Evolutionary conservation across 257 asterid genomes (phyloP), one percentile per base, ranked within the genome.

Genomic region (Anisodus acutangulus): DNA sequence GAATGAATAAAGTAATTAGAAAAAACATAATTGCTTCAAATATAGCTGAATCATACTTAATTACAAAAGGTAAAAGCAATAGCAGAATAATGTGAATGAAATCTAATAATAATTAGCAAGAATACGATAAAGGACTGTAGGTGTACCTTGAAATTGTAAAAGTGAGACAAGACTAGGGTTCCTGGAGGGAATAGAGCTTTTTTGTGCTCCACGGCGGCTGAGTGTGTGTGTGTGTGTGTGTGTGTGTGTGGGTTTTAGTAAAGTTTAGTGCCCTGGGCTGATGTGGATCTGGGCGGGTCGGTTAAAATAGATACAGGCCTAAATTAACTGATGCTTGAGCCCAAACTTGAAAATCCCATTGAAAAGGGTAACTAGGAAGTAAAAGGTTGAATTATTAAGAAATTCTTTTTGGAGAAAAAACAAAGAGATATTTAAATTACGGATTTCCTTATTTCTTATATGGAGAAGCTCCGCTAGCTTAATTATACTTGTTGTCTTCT

Each of bases 161-260:
- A 74, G 43, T 74, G 41, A 49, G 60, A 49, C 11, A 31, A 31
- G 35, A 31, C 26, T 22, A 22, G 26, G 26, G 26, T 22, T 22
- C 26, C 26, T 22, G 26, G 26, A 22, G 80, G 19, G 43, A 47
- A 26, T 74, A 49, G 43, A 17, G 39, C 5, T 74, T 5, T 19
- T 49, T 54, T 19, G 31, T 47, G 60, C 80, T 19, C 80, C 11
- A 49, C 49, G 80, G 80, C 60, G 60, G 49, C 62, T 22, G 26
- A 22, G 5, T 41, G 45, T 41, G 4, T 1, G 19, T 22, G 43
- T 19, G 80, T 74, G 43, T 49, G 5, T 41, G 45, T 41, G 4
- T 1, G 19, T 22, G 43, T 19, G 80, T 74, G 43, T 49, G 80
- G 80, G 80, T 49, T 74, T 74, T 74, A 47, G 80, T 49, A 22